A percentile compares a stretch with the other conserved stretches of the same genome.
These are phyloP conservation scores for Globisporangium solare DNA, from an alignment of 352 stramenopile genomes.

Conservation along the genomic window DNA sequence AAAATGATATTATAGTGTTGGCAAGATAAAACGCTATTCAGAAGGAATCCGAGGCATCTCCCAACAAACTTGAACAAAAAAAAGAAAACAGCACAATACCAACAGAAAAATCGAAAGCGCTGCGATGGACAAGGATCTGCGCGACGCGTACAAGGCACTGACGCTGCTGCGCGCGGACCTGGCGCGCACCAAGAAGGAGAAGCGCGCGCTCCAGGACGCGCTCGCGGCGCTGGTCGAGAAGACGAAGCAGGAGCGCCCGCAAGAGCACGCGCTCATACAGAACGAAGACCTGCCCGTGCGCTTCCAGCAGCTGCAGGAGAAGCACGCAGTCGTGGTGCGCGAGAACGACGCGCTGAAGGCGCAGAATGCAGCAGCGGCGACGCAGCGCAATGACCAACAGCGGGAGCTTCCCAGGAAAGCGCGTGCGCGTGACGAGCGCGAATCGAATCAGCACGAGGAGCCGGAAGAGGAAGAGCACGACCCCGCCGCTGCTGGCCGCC, in stretches of 20 bases:
- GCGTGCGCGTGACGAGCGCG: too few relatives aligned
- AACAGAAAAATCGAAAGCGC: too few relatives aligned
- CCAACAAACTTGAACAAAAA: too few relatives aligned
- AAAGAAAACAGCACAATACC: too few relatives aligned
- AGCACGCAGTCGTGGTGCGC: background rate
- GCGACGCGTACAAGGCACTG: conserved; percentile 20
- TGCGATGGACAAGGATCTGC: conserved; percentile 14
- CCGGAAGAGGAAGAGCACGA: background rate
- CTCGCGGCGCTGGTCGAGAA: background rate
- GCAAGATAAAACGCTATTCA: too few relatives aligned
- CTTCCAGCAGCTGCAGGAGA: background rate
- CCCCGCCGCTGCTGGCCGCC: too few relatives aligned
- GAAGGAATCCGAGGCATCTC: too few relatives aligned
- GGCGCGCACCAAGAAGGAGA: conserved; percentile 17
- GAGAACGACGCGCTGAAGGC: background rate
- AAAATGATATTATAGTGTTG: too few relatives aligned
- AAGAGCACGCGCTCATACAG: conserved; percentile 5
- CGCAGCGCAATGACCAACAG: background rate
- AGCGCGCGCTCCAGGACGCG: conserved; percentile 8
- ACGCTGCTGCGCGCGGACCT: conserved; percentile 18
- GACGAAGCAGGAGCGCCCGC: background rate
- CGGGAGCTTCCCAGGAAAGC: background rate
- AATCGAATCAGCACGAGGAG: background rate
- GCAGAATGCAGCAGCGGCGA: background rate
- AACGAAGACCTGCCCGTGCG: conserved; percentile 3